Evolutionary conservation across 306 rosid species (phyloP), one percentile per base, ranked within the genome.

Genomic region (peach (Prunus persica)): DNA sequence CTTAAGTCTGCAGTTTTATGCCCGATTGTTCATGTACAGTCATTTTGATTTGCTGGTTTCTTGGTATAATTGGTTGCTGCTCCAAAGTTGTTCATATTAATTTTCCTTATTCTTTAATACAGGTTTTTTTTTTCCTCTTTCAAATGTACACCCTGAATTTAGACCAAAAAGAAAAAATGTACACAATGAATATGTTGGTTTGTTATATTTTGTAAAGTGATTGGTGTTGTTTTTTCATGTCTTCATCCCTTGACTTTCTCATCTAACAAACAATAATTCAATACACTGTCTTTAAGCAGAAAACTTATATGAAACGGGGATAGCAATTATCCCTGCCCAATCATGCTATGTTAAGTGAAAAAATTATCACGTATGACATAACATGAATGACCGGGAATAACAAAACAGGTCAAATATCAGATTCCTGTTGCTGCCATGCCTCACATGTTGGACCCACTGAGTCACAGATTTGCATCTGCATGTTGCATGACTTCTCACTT

Each of bases 1-100:
- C 69, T 80, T 51, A 43, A 65, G 22, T 11, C 73, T 60, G 76
- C 66, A 19, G 76, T 55, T 62, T 61, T 72, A 71, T 67, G 32
- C 62, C 75, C 75, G 64, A 61, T 66, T 77, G 75, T 84, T 65
- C 77, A 76, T 77, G 41, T 76, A 49, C 46, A 3, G 61, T 72
- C 74, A 60, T 80, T 75, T 65, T 61, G 65, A 73, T 79, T 81
- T 57, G 69, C 81, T 70, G 65, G 76, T 67, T 70, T 72, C 43
- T 61, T 82, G 54, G 43, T 20, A 18, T 43, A 58, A 25, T 62
- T 43, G 76, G 77, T 65, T 77, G 68, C 32, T 76, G 46, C 61
- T 78, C 69, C 73, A 73, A 52, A 76, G 55, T 65, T 80, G 79
- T 78, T 79, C 85, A 80, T 79, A 79, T 58, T 74, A 73, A 84